Percentiles rank a stretch among this genome's conserved stretches.
Conservation (phyloP, 169 alveolate genomes). For the Plasmodium billcollinsi region DNA sequence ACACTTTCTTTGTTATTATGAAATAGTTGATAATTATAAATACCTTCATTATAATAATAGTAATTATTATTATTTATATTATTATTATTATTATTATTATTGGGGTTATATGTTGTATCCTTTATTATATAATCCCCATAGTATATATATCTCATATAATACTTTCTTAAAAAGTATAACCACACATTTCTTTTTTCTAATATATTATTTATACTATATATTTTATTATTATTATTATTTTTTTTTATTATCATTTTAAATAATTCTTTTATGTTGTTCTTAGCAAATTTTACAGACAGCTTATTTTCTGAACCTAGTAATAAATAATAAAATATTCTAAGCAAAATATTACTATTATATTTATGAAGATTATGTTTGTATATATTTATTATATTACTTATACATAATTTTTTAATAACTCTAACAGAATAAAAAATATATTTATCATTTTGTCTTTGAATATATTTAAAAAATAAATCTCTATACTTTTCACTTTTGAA, state of each 20-base stretch:
- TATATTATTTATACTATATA: not conserved
- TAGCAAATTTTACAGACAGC: constrained; percentile 4
- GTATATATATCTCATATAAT: constrained; percentile 17
- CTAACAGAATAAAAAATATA: constrained; percentile 7
- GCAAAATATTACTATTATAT: constrained; percentile 2
- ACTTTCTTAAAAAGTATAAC: constrained; percentile 3
- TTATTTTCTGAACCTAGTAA: not conserved
- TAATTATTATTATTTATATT: not conserved
- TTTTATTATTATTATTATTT: not conserved
- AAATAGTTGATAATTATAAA: no score
- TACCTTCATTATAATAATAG: not conserved
- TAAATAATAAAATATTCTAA: not conserved
- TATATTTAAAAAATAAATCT: constrained; percentile 4
- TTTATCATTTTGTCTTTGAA: constrained; percentile 3
- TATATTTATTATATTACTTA: constrained; percentile 24
- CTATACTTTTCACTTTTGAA: constrained; percentile 6
- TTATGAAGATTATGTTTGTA: constrained; percentile 2
- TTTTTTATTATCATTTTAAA: not conserved
- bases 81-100: not conserved
- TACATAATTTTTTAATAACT: constrained; percentile 32
- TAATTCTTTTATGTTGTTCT: constrained; percentile 14
- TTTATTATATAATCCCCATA: constrained; percentile 3
- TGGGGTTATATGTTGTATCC: not conserved
- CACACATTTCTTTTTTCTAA: constrained; percentile 1
- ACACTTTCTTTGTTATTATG: not conserved